These are phyloP conservation scores for Begonia loranthoides DNA, from an alignment of 306 rosid genomes.

Conservation along the genomic window DNA sequence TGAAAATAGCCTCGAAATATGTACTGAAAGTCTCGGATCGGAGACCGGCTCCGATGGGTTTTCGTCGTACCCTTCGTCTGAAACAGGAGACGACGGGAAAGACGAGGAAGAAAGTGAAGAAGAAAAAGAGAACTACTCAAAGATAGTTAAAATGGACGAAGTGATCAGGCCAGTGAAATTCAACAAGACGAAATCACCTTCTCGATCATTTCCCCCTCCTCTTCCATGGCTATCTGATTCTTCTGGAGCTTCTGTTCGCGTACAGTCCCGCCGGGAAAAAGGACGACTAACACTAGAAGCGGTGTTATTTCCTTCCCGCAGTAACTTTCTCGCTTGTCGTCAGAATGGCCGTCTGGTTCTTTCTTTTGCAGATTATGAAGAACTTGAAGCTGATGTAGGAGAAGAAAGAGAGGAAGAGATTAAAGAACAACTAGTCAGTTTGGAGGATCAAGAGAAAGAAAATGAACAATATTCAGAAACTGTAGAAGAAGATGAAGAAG, in stretches of 20 bases:
- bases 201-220: conserved; percentile 10
- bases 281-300: conserved; percentile 8
- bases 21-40: conserved; percentile 93
- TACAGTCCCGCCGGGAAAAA: conserved; percentile 9
- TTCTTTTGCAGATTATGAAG: neutral
- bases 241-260: neutral
- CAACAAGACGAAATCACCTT: neutral
- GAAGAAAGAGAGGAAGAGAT: neutral
- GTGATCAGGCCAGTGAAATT: conserved; percentile 10
- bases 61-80: conserved; percentile 36
- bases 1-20: conserved; percentile 56
- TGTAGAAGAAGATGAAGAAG: conserved; percentile 1
- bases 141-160: conserved; percentile 10
- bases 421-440: neutral
- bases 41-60: conserved; percentile 79
- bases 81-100: conserved; percentile 14
- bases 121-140: conserved; percentile 5
- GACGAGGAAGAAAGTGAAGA: neutral
- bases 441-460: neutral
- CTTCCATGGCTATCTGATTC: conserved; percentile 3
- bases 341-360: conserved; percentile 12
- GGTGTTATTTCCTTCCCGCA: conserved; percentile 2
- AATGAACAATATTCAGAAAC: neutral
- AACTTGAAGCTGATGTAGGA: neutral
- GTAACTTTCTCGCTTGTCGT: conserved; percentile 3